phyloP scores from a whole-genome alignment of 306 rosid genomes.

The Macrotyloma uniflorum region DNA sequence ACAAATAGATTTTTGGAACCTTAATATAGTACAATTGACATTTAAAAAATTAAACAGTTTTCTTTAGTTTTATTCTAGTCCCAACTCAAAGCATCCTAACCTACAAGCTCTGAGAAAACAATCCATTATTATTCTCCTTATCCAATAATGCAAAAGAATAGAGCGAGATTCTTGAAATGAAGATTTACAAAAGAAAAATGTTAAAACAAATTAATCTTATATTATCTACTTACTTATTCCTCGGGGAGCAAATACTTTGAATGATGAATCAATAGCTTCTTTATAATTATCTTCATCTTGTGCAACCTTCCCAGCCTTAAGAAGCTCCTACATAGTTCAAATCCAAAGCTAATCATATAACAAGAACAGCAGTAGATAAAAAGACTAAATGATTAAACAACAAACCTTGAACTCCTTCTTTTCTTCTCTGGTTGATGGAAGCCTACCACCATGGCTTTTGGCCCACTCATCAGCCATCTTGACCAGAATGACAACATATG shows the following conservation, averaged over 20 bases:
- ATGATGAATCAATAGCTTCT: slow-evolving; percentile 93
- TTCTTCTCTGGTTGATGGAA: slow-evolving; percentile 90
- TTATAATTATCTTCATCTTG: slow-evolving; percentile 91
- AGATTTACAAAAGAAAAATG: slow-evolving; percentile 10
- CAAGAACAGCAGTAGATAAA: slow-evolving; percentile 30
- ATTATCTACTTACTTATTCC: slow-evolving; percentile 78
- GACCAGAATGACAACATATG: slow-evolving; percentile 90
- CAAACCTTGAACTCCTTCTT: slow-evolving; percentile 92
- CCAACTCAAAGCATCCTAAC: slow-evolving; percentile 14
- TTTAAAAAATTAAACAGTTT: neutral
- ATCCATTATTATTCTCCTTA: slow-evolving; percentile 20
- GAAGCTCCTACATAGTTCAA: slow-evolving; percentile 67
- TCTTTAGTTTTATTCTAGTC: slow-evolving; percentile 16
- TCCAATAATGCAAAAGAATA: slow-evolving; percentile 26
- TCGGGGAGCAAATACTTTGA: slow-evolving; percentile 87
- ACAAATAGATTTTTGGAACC: slow-evolving; percentile 28
- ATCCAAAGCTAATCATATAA: slow-evolving; percentile 35
- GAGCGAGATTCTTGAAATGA: slow-evolving; percentile 24
- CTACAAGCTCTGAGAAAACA: slow-evolving; percentile 12
- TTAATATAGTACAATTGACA: neutral
- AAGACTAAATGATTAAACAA: slow-evolving; percentile 30
- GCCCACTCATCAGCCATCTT: slow-evolving; percentile 91
- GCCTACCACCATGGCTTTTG: slow-evolving; percentile 73
- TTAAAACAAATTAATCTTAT: neutral
- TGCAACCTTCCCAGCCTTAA: slow-evolving; percentile 73